These are phyloP conservation scores for Daucus carota DNA, from an alignment of 129 eudicot genomes.

Conservation along the genomic window DH1_v3.0 NC_030387.2:4880001-4880500, in stretches of 20 bases:
- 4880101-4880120: background rate
- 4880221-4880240: background rate
- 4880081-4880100: background rate
- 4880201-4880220: background rate
- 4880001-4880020: conserved; percentile 12
- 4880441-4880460: background rate
- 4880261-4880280: background rate
- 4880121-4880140: background rate
- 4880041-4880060: background rate
- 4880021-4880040: background rate
- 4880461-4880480: background rate
- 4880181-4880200: background rate
- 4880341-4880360: background rate
- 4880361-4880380: background rate
- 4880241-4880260: background rate
- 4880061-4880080: conserved; percentile 5
- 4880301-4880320: conserved; percentile 9
- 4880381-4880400: background rate
- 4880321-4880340: background rate
- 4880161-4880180: background rate
- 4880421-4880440: background rate
- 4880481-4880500: background rate
- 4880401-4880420: background rate
- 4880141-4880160: background rate
- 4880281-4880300: background rate